Evolutionary conservation across 1,139 yeast genomes (phyloP), one percentile per base, ranked within the genome.

Genomic region (Meyerozyma smithsonii): DNA sequence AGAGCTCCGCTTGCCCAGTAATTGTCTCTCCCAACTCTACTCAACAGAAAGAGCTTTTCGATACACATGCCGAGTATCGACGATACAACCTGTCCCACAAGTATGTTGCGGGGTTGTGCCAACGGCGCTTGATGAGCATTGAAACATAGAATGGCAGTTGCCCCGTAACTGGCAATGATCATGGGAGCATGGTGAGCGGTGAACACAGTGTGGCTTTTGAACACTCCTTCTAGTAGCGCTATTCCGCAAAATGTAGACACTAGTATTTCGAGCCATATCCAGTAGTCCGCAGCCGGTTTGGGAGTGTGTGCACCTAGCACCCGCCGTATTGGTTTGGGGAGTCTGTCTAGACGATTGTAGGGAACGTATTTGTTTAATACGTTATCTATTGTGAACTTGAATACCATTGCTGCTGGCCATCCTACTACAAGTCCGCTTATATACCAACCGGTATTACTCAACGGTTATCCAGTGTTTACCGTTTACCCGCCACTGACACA

Each of bases 121-220:
- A 82, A 60, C 1, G 89, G 88, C 0, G 75, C 75, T 35, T 58
- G 70, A 14, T 66, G 62, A 0, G 79, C 75, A 52, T 81, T 81
- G 58, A 76, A 82, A 36, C 80, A 64, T 17, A 82, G 61, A 32
- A 82, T 75, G 3, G 87, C 84, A 1, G 82, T 64, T 1, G 89
- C 89, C 10, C 85, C 87, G 49, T 73, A 78, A 46, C 78, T 69
- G 2, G 88, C 87, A 28, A 81, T 64, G 7, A 81, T 63, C n/a
- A 66, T 58, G 0, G 84, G 83, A 0, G 79, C 74, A 42, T 66
- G 61, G 48, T 69, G 67, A 14, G 46, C 39, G 5, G 62, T 52
- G 50, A 79, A 79, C 1, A 68, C 71, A 1, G 70, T 61, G 46
- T 73, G 72, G 38, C 57, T 56, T 46, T 61, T 65, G 55, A 77